These are phyloP conservation scores for Tilletia horrida DNA, from an alignment of 1,284 basidiomycete species.

Conservation along the genomic window DNA sequence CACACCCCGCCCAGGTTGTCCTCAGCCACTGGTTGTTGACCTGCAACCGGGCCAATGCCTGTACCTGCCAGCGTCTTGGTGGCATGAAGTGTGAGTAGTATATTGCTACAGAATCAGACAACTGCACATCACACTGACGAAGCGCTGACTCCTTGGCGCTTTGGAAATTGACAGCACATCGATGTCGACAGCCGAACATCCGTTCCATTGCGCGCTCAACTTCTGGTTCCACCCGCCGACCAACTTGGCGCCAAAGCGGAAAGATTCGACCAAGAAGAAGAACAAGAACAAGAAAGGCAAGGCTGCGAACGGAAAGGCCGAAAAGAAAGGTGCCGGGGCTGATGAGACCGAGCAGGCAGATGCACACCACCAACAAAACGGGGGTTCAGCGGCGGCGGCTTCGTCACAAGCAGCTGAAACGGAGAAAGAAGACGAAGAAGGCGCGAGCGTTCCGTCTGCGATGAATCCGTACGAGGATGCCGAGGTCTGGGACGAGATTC, in stretches of 20 bases:
- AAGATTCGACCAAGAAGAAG: neutral
- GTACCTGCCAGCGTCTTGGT: constrained; percentile 53
- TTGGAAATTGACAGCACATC: neutral
- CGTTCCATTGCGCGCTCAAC: constrained; percentile 53
- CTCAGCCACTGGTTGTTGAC: constrained; percentile 45
- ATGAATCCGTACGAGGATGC: constrained; percentile 42
- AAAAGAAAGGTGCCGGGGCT: neutral
- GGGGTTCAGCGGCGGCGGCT: constrained; percentile 17
- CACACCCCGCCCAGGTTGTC: constrained; percentile 34
- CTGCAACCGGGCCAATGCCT: constrained; percentile 51
- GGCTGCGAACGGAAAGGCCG: neutral
- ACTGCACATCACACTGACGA: neutral
- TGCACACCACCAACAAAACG: constrained; percentile 26
- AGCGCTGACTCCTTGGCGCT: neutral
- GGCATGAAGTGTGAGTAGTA: constrained; percentile 51
- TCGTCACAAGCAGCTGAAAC: neutral
- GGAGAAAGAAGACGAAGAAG: constrained; percentile 4
- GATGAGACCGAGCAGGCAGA: constrained; percentile 26
- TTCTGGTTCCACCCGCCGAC: constrained; percentile 55
- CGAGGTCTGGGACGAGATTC: constrained; percentile 44
- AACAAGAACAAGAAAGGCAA: constrained; percentile 17
- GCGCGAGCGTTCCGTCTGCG: constrained; percentile 18
- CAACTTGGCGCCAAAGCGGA: constrained; percentile 26
- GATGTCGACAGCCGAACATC: constrained; percentile 8
- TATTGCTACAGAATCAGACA: constrained; percentile 21